These are phyloP conservation scores for Alectoria sarmentosa DNA, from an alignment of 495 filamentous ascomycete species.

Conservation along the genomic window DNA sequence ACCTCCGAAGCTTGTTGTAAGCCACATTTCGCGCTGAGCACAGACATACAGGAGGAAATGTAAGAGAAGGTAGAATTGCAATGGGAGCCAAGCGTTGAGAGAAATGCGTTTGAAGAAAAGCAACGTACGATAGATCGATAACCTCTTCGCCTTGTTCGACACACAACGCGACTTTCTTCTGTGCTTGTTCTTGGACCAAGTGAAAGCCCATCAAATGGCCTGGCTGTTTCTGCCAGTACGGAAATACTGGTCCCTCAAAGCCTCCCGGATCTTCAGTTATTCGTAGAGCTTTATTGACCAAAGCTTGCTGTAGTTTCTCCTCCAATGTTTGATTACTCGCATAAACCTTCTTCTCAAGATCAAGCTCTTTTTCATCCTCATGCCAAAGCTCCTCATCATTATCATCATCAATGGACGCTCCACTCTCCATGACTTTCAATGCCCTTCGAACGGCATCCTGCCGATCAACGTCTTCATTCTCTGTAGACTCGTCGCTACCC, in stretches of 20 bases:
- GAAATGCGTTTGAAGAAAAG: background rate
- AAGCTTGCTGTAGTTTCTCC: background rate
- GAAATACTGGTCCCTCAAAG: slow-evolving; percentile 20
- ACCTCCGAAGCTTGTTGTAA: too few species aligned
- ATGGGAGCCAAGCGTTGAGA: background rate
- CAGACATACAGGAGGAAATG: too few species aligned
- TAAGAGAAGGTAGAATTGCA: background rate
- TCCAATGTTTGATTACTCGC: background rate
- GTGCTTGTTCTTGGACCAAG: slow-evolving; percentile 29
- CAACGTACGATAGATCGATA: slow-evolving; percentile 60
- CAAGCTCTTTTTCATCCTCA: background rate
- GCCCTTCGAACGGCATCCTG: background rate
- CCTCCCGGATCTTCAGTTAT: slow-evolving; percentile 15
- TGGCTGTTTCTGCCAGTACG: slow-evolving; percentile 22
- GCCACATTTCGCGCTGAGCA: too few species aligned
- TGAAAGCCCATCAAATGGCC: slow-evolving; percentile 6
- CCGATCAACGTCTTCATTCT: slow-evolving; percentile 2
- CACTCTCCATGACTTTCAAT: background rate
- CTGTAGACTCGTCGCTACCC: slow-evolving; percentile 48
- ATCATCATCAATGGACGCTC: slow-evolving; percentile 7
- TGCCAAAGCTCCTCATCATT: background rate
- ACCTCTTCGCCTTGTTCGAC: slow-evolving; percentile 53
- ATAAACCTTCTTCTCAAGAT: background rate
- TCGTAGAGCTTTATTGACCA: slow-evolving; percentile 1
- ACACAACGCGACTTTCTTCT: slow-evolving; percentile 43